phyloP scores from a whole-genome alignment of 1,284 basidiomycete genomes.

The Sanghuangporus baumii region DNA sequence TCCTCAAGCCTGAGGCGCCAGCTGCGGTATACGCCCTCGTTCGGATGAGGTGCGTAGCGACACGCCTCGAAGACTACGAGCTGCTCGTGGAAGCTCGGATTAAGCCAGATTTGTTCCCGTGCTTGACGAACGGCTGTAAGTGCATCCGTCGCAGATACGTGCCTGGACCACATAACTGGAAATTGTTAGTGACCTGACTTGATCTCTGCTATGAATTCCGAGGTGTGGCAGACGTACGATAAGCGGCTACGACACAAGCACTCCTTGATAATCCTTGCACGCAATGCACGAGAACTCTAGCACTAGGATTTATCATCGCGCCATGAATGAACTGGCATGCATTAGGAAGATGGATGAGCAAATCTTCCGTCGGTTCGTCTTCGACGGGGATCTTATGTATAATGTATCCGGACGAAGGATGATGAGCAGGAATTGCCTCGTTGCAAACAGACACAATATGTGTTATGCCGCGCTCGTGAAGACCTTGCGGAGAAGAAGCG shows the following conservation, averaged over 20 bases:
- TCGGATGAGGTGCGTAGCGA: constrained; percentile 12
- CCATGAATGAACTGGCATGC: constrained; percentile 17
- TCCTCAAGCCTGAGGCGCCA: constrained; percentile 15
- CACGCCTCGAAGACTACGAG: constrained; percentile 17
- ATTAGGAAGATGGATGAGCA: constrained; percentile 16
- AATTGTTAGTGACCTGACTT: neutral
- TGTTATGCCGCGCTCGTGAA: constrained; percentile 16
- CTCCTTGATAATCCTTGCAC: constrained; percentile 17
- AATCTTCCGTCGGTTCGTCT: constrained; percentile 14
- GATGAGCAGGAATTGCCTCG: constrained; percentile 16
- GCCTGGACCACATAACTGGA: constrained; percentile 18
- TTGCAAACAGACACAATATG: constrained; percentile 17
- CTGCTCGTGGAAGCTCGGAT: constrained; percentile 19
- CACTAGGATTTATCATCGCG: constrained; percentile 11
- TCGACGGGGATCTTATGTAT: constrained; percentile 16
- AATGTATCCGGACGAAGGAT: constrained; percentile 15
- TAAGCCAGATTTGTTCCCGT: constrained; percentile 17
- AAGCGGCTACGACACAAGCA: constrained; percentile 17
- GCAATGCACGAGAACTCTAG: constrained; percentile 15
- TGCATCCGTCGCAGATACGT: constrained; percentile 16
- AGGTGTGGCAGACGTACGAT: constrained; percentile 2
- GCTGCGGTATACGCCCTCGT: constrained; percentile 14
- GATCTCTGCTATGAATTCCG: neutral
- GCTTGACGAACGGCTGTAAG: constrained; percentile 16
- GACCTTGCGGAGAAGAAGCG: constrained; percentile 12